Base-by-base conservation (phyloP, 306 rosid genomes). In the Quercus rubra region DNA sequence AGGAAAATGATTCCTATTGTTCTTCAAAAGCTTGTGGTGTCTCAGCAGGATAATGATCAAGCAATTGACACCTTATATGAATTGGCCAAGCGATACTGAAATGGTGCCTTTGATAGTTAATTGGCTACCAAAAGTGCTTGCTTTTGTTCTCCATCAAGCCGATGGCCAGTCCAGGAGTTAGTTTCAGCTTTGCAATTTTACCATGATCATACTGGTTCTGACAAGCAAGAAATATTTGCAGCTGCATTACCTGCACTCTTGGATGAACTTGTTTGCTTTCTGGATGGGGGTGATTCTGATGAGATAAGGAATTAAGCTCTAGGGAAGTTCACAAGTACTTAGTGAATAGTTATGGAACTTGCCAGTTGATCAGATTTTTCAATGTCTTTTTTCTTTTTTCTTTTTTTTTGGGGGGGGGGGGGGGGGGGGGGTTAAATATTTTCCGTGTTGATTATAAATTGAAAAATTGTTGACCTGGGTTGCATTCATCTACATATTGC, bases 81-180 rank as follows among this genome's bases (percentile, higher is more conserved):
- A 88, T 85, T 95, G 83, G 97, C 94, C 74, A 90, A 87, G 86
- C 87, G 84, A 91, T 73, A 89, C 89, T 70, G 97, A 91, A 84
- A 43, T 90, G 91, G 89, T 74, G 71, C 74, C 91, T 74, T 75
- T 92, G 71, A 75, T 85, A 77, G 86, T 90, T 76, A 82, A 86
- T 75, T 95, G 95, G 97, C 83, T 92, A 61, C 98, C 97, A n/a
- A 91, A 92, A 91, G 98, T 95, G 79, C 94, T 95, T 84, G 97
- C 98, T 72, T 95, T 85, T 88, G 95, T 87, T 83, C 94, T 95
- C 81, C 91, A 86, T 75, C 92, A 74, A 86, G 82, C 85, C 73
- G 92, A 92, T 86, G 94, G 78, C 55, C 87, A 31, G 33, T 31
- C 33, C 33, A 71, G 71, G 89, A 84, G 74, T 83, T 92, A 76